Evolutionary conservation across 352 stramenopile species (phyloP).

Genomic region (Globisporangium alternatum): DNA sequence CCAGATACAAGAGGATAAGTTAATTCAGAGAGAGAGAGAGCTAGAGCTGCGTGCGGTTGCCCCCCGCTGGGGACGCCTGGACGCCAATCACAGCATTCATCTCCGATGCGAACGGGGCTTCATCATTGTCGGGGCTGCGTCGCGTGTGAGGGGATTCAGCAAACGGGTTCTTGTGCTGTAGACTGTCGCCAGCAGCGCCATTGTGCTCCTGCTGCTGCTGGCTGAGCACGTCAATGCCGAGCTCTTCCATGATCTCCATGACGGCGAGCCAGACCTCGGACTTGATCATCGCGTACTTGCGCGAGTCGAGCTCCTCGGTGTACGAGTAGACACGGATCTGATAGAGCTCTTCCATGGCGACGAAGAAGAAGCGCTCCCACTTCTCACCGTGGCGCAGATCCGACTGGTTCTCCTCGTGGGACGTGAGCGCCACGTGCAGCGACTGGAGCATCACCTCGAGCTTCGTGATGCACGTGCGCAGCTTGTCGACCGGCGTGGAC

Average conservation of each 20-base stretch:
- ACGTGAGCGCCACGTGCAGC: slow-evolving; percentile 81
- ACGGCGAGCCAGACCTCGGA: slow-evolving; percentile 87
- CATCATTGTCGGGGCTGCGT: slow-evolving; percentile 17
- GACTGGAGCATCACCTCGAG: slow-evolving; percentile 83
- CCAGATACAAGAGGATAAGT: slow-evolving; percentile 13
- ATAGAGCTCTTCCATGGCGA: slow-evolving; percentile 86
- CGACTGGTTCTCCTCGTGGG: slow-evolving; percentile 82
- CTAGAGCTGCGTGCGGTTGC: slow-evolving; percentile 44
- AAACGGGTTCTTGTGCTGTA: slow-evolving; percentile 30
- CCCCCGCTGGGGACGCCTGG: slow-evolving; percentile 16
- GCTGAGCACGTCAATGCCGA: slow-evolving; percentile 59
- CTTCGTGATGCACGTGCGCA: slow-evolving; percentile 53
- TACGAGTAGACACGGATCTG: slow-evolving; percentile 85
- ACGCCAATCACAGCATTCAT: slow-evolving; percentile 58
- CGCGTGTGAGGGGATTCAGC: slow-evolving; percentile 31
- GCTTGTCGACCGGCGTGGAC: slow-evolving; percentile 50
- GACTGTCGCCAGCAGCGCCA: background rate
- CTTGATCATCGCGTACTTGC: slow-evolving; percentile 88
- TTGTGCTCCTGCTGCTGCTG: slow-evolving; percentile 9
- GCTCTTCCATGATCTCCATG: slow-evolving; percentile 88
- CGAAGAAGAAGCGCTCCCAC: slow-evolving; percentile 82
- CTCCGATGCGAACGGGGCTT: slow-evolving; percentile 51
- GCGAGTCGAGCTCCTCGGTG: slow-evolving; percentile 80
- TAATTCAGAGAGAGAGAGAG: background rate
- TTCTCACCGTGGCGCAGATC: slow-evolving; percentile 80